These are phyloP conservation scores for Tuber calosporum DNA, from an alignment of 495 filamentous ascomycete species.

Conservation along the genomic window DNA sequence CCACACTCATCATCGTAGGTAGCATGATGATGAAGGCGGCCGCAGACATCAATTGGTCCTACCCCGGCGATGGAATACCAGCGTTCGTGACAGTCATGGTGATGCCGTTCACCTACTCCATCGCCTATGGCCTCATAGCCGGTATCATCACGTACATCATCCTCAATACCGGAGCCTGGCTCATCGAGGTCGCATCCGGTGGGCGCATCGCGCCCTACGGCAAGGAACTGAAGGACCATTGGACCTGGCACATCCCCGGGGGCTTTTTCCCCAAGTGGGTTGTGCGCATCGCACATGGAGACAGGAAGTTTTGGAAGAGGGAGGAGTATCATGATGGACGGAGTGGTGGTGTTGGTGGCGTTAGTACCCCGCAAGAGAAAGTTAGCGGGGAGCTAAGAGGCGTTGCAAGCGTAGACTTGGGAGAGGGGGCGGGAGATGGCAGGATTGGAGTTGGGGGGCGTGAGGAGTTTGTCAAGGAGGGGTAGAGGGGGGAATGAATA, in stretches of 20 bases:
- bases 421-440: constrained; percentile 9
- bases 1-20: constrained; percentile 71
- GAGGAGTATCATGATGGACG: constrained; percentile 23
- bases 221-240: constrained; percentile 64
- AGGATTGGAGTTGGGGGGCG: not conserved
- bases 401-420: constrained; percentile 10
- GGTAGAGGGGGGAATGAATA: not conserved
- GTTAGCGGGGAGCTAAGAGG: not conserved
- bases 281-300: constrained; percentile 53
- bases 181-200: constrained; percentile 56
- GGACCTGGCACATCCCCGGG: constrained; percentile 62
- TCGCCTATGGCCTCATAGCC: constrained; percentile 70
- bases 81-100: constrained; percentile 71
- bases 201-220: constrained; percentile 66
- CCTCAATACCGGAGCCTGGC: constrained; percentile 59
- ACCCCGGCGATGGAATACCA: constrained; percentile 61
- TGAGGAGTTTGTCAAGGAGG: constrained; percentile 5
- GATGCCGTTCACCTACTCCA: constrained; percentile 76
- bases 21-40: constrained; percentile 70
- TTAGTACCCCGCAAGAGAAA: constrained; percentile 9
- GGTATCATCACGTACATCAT: constrained; percentile 67
- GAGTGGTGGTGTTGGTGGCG: constrained; percentile 9
- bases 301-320: constrained; percentile 59
- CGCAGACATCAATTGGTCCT: constrained; percentile 75
- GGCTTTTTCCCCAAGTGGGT: constrained; percentile 67